Evolutionary conservation across 805 yeast species (phyloP), one percentile per base, ranked within the genome.

Genomic region (Ogataea saltuana): DNA sequence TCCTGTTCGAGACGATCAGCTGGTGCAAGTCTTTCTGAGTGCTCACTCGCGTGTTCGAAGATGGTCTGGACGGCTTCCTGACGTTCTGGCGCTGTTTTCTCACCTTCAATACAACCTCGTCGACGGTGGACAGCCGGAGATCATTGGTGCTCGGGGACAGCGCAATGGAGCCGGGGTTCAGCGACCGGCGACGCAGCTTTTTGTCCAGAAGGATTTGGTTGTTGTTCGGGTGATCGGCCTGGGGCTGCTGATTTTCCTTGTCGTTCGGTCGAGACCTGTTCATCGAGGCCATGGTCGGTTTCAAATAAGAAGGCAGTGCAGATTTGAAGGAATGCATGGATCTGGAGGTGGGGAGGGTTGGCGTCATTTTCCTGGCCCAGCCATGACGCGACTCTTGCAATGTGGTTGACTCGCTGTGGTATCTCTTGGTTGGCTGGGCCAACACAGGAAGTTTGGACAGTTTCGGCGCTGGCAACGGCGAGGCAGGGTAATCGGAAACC

Each of bases 261-360:
- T 46, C 58, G 10, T 40, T 25, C 2, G 18, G 9, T 25, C 33
- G 38, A 11, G 45, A 21, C 33, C 49, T 35, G 23, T 44, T 46
- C 6, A 51, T 19, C 9, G 58, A 56, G 6, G 60, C 44, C 9
- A 29, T 28, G 1, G 60, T 56, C 4, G 60, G 60, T 27, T 51
- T 45, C 16, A 54, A 30, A 27, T 56, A 56, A 16, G 58, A 51
- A 2, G 56, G 58, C 19, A 28, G 23, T 12, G 40, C 22, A 8
- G 41, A 25, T 20, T 25, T 37, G 30, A 46, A 37, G 10, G 44
- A 45, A 19, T 43, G 39, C 50, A 47, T 31, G 18, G 46, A 40
- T 43, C 38, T 34, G 39, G 53, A 33, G 11, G 33, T 23, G 36
- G 46, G 50, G 19, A 46, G 22, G 8, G 35, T 27, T n/a, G 39